Base-by-base conservation (phyloP, 2,329 filamentous ascomycete species). In the Talaromyces sp. region DNA sequence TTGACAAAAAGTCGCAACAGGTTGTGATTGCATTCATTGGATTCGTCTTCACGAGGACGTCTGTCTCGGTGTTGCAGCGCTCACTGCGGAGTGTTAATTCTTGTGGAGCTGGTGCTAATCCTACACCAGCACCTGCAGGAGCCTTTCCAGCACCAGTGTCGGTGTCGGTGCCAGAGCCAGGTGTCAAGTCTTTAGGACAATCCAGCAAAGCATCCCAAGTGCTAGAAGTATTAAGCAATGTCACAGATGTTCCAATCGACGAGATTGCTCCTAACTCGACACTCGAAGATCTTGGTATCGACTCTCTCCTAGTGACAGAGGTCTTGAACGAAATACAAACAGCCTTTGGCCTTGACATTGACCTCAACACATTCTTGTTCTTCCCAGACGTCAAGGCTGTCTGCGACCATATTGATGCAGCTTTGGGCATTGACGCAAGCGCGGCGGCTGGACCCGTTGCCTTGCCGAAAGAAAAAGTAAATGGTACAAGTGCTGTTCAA, bases 261-360 rank as follows among this genome's bases (percentile, higher is more conserved):
- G 73, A 78, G 29, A 74, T 80, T 12, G 67, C 69, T 35, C 60
- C 62, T 21, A 69, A 75, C 12, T 66, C 65, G 14, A 62, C 68
- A 9, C 67, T 80, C 26, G 67, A 63, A 7, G 72, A 75, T 21
- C 58, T 77, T 10, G 75, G 75, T 1, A 66, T 77, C 12, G 78
- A 80, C 65, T 81, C 78, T 1, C 68, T 81, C 2, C 73, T 79
- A 70, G 73, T 61, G 31, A 65, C 63, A 17, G 62, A 65, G 51
- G 50, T 66, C 11, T 59, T 57, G 14, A 62, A 58, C 5, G 64
- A 66, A 19, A 57, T 66, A 31, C 54, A 63, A 35, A 10, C 53
- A 32, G 17, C 52, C 27, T 59, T 59, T 38, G 57, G 57, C 14
- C 29, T 59, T 35, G 52, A 35, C 21, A 59, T 59, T 55, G 57